phyloP scores from a whole-genome alignment of 805 yeast genomes.

The Priceomyces haplophilus region DNA sequence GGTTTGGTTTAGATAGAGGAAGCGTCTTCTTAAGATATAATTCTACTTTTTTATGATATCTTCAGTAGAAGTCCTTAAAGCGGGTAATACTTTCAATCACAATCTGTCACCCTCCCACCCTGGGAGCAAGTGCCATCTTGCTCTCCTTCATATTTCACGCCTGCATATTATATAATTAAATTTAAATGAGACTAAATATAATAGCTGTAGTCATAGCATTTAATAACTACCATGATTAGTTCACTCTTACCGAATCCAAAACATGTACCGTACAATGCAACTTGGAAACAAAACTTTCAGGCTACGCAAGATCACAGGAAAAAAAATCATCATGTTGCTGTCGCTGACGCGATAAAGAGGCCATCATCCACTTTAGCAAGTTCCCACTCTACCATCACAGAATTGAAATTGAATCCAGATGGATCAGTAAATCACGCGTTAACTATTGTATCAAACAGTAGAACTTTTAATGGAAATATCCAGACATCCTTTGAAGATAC shows the following conservation, averaged over 20 bases:
- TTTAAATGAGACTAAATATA: neutral
- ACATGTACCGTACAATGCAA: slow-evolving; percentile 18
- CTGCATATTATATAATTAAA: neutral
- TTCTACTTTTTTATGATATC: too few species aligned
- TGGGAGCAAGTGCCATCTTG: too few species aligned
- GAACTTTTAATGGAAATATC: slow-evolving; percentile 19
- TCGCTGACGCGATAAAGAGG: slow-evolving; percentile 1
- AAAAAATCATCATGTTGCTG: slow-evolving; percentile 3
- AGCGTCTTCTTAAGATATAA: too few species aligned
- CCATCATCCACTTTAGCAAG: neutral
- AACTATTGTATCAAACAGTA: slow-evolving; percentile 20
- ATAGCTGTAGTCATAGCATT: neutral
- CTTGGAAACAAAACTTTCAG: slow-evolving; percentile 7
- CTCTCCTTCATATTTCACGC: too few species aligned
- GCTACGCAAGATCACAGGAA: slow-evolving; percentile 3
- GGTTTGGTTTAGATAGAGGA: too few species aligned
- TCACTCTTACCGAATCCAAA: slow-evolving; percentile 34
- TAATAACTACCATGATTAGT: slow-evolving; percentile 26
- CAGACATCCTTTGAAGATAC: slow-evolving; percentile 55
- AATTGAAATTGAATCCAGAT: slow-evolving; percentile 23
- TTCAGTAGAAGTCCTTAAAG: too few species aligned
- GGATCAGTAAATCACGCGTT: slow-evolving; percentile 26
- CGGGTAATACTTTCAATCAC: too few species aligned
- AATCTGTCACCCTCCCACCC: too few species aligned
- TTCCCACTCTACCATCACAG: slow-evolving; percentile 13